These are phyloP conservation scores for Zygoascus sp. DNA, from an alignment of 1,139 yeast genomes.

Conservation along the genomic window DNA sequence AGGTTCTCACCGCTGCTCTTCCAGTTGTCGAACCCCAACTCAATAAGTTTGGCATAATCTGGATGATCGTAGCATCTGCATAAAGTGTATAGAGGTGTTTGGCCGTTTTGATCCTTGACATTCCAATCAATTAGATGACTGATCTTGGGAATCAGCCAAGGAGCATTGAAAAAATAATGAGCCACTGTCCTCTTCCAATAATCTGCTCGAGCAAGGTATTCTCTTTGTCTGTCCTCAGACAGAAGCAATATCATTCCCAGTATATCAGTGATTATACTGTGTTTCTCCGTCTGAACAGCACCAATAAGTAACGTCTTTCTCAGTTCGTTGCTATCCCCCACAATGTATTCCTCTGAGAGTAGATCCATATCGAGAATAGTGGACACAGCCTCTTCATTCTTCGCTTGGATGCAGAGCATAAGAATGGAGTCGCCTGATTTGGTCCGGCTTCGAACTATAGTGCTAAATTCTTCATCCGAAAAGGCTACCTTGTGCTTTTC, in stretches of 20 bases:
- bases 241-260: slow-evolving; percentile 49
- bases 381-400: slow-evolving; percentile 38
- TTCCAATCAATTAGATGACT: slow-evolving; percentile 70
- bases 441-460: slow-evolving; percentile 50
- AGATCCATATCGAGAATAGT: slow-evolving; percentile 40
- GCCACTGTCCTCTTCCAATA: slow-evolving; percentile 56
- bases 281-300: slow-evolving; percentile 55
- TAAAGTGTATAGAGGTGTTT: slow-evolving; percentile 75
- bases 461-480: slow-evolving; percentile 21
- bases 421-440: slow-evolving; percentile 62
- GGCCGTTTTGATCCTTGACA: slow-evolving; percentile 58
- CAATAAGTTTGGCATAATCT: slow-evolving; percentile 50
- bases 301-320: slow-evolving; percentile 55
- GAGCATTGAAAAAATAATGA: slow-evolving; percentile 65
- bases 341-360: slow-evolving; percentile 61
- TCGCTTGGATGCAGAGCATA: slow-evolving; percentile 28
- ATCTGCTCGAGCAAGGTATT: slow-evolving; percentile 52
- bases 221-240: slow-evolving; percentile 41
- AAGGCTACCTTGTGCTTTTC: slow-evolving; percentile 4
- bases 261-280: slow-evolving; percentile 46
- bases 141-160: slow-evolving; percentile 47
- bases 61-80: slow-evolving; percentile 80
- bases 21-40: slow-evolving; percentile 43
- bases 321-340: slow-evolving; percentile 55
- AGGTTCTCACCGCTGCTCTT: slow-evolving; percentile 9